Percentiles rank a stretch among this genome's conserved stretches.
These are phyloP conservation scores for Cryptosporidium parvum DNA, from an alignment of 169 alveolate genomes.

Conservation along the genomic window DNA sequence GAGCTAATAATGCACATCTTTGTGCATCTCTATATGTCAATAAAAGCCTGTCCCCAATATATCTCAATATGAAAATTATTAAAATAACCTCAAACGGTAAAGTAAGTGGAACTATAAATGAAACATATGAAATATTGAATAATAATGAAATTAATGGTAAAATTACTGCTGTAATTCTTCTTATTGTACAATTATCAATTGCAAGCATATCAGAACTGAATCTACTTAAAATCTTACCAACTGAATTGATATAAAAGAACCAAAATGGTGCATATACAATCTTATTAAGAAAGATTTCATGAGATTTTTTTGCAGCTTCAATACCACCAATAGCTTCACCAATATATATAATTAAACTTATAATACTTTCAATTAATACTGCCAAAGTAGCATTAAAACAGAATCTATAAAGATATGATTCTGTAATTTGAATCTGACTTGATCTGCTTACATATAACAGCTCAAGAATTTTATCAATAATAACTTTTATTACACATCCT, in stretches of 20 bases:
- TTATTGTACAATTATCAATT: slow-evolving; percentile 79
- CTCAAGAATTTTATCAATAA: slow-evolving; percentile 52
- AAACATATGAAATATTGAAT: slow-evolving; percentile 70
- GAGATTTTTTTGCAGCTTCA: slow-evolving; percentile 77
- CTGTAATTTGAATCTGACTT: neutral
- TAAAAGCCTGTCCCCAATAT: slow-evolving; percentile 70
- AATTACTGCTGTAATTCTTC: slow-evolving; percentile 77
- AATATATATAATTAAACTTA: slow-evolving; percentile 35
- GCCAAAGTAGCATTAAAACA: slow-evolving; percentile 43
- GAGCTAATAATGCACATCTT: slow-evolving; percentile 77
- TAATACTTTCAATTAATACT: slow-evolving; percentile 31
- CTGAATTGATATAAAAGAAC: slow-evolving; percentile 78
- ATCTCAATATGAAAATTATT: slow-evolving; percentile 55
- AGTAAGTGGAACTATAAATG: slow-evolving; percentile 52
- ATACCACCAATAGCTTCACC: slow-evolving; percentile 76
- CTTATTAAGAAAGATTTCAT: slow-evolving; percentile 76
- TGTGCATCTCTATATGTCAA: slow-evolving; percentile 81
- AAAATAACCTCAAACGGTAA: slow-evolving; percentile 58
- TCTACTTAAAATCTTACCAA: slow-evolving; percentile 80
- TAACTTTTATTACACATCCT: slow-evolving; percentile 52
- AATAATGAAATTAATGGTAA: slow-evolving; percentile 73
- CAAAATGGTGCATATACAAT: slow-evolving; percentile 80
- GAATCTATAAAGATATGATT: neutral
- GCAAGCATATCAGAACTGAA: slow-evolving; percentile 79
- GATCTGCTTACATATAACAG: slow-evolving; percentile 40